These are phyloP conservation scores for Aeschynomene evenia DNA, from an alignment of 306 rosid species.

Conservation along the genomic window DNA sequence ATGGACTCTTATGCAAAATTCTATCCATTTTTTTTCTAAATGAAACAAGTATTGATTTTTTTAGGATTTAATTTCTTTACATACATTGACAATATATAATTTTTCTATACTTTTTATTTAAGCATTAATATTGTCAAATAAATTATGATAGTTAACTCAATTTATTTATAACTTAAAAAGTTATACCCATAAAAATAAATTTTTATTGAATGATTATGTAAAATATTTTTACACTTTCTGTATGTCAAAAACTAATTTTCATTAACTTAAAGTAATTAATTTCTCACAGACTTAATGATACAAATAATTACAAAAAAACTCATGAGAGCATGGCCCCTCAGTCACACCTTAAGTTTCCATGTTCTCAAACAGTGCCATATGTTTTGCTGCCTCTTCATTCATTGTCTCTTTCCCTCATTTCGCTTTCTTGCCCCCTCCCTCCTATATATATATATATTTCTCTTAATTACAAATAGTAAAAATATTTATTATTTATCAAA, in stretches of 20 bases:
- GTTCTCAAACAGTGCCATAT: constrained; percentile 43
- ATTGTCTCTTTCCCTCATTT: constrained; percentile 25
- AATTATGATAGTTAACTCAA: too few species aligned
- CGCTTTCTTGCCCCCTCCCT: constrained; percentile 54
- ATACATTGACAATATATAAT: too few species aligned
- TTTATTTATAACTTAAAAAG: too few species aligned
- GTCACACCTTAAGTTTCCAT: constrained; percentile 33
- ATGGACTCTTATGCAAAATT: too few species aligned
- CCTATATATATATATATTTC: background rate
- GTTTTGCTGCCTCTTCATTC: constrained; percentile 46
- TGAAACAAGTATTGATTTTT: background rate
- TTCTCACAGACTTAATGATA: background rate
- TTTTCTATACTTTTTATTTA: too few species aligned
- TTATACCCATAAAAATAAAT: too few species aligned
- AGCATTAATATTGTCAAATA: too few species aligned
- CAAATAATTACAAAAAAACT: constrained; percentile 2
- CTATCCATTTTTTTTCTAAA: background rate
- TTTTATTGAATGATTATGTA: too few species aligned
- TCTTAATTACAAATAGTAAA: background rate
- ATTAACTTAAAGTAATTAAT: background rate
- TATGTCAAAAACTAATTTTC: too few species aligned
- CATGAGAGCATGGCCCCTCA: constrained; percentile 11
- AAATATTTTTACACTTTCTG: too few species aligned
- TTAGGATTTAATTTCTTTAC: too few species aligned
- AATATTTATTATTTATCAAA: background rate